A percentile compares a stretch with the other conserved stretches of the same genome.
Conservation (phyloP, 2,329 filamentous ascomycete genomes). For the Bipolaris sorokiniana region DNA sequence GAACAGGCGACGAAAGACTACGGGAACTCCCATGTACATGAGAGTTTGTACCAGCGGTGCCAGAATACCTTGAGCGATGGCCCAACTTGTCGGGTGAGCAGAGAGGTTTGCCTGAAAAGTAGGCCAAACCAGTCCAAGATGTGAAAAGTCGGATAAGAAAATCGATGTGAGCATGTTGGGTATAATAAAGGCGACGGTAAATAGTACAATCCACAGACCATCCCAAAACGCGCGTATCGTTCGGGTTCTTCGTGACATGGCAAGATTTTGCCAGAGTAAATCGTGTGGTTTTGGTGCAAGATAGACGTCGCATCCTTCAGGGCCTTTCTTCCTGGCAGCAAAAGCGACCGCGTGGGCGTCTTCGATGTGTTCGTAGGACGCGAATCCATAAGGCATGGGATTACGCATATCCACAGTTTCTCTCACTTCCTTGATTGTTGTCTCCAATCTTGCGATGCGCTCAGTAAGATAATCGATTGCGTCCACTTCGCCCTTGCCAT, state of each 20-base stretch:
- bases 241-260: conserved; percentile 70
- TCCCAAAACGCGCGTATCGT: conserved; percentile 77
- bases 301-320: conserved; percentile 74
- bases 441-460: conserved; percentile 80
- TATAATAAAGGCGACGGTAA: conserved; percentile 85
- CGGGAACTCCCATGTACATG: conserved; percentile 83
- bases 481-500: conserved; percentile 78
- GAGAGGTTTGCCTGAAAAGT: conserved; percentile 72
- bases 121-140: conserved; percentile 81
- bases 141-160: conserved; percentile 84
- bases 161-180: conserved; percentile 94
- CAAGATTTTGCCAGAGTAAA: conserved; percentile 94
- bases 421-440: conserved; percentile 82
- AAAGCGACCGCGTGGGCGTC: conserved; percentile 86
- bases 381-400: conserved; percentile 89
- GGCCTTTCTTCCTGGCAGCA: conserved; percentile 77
- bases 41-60: conserved; percentile 85
- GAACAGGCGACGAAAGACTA: conserved; percentile 86
- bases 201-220: conserved; percentile 77
- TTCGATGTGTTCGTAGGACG: conserved; percentile 84
- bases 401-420: conserved; percentile 85
- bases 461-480: conserved; percentile 91
- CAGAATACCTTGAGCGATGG: conserved; percentile 87
- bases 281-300: conserved; percentile 88
- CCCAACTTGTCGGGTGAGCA: conserved; percentile 72